Conservation (phyloP, 2,329 filamentous ascomycete species). For the Myriangium duriaei region DNA sequence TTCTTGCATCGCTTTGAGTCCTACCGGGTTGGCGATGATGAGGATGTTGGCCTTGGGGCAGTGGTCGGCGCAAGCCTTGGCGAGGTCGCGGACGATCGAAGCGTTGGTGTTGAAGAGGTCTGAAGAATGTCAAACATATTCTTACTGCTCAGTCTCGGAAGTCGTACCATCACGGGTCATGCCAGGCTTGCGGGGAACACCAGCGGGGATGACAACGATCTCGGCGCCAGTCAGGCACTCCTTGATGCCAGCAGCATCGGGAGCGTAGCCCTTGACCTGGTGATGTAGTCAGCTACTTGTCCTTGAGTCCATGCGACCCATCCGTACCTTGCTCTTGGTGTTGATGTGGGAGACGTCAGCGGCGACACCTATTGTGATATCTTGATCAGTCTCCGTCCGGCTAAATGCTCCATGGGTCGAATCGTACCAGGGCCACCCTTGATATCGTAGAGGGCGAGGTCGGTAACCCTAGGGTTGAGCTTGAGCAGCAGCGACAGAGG, state of each 20-base stretch:
- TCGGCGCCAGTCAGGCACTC: conserved; percentile 75
- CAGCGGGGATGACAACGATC: conserved; percentile 93
- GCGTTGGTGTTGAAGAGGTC: conserved; percentile 99
- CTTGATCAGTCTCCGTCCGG: background rate
- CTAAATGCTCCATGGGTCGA: background rate
- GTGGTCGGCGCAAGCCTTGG: conserved; percentile 82
- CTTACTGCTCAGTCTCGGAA: conserved; percentile 1
- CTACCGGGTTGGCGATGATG: conserved; percentile 91
- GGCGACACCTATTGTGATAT: conserved; percentile 62
- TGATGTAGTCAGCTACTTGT: background rate
- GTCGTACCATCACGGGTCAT: conserved; percentile 84
- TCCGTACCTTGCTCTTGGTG: conserved; percentile 68
- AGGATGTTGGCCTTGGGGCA: conserved; percentile 88
- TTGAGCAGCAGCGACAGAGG: conserved; percentile 95
- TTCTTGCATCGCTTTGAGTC: conserved; percentile 5
- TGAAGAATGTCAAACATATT: conserved; percentile 18
- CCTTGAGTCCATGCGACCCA: background rate
- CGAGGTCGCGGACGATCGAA: conserved; percentile 95
- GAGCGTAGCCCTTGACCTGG: conserved; percentile 64
- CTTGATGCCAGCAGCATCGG: conserved; percentile 58
- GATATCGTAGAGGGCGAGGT: conserved; percentile 97
- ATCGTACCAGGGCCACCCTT: conserved; percentile 76
- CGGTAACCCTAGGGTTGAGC: conserved; percentile 88
- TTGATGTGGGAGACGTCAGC: conserved; percentile 98
- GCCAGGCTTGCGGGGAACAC: conserved; percentile 97